Conservation (phyloP, 345 rosid species). For the Iberis pinnata region DNA sequence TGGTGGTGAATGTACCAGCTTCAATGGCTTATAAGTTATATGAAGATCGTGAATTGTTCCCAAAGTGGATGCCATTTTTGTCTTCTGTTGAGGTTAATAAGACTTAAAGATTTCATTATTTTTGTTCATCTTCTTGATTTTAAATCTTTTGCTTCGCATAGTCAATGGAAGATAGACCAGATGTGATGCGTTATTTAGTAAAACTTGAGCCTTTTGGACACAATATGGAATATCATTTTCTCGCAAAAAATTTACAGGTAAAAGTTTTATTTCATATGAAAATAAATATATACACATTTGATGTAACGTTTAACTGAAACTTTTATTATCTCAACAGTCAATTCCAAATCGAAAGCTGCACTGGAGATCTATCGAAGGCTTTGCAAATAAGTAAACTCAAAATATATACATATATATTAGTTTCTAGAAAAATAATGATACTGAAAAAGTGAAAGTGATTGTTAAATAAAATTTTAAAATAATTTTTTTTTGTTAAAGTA, state of each 20-base stretch:
- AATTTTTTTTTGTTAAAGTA: background rate
- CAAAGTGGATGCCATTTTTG: conserved; percentile 32
- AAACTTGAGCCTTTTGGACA: conserved; percentile 27
- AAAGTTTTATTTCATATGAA: background rate
- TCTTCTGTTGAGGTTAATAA: conserved; percentile 27
- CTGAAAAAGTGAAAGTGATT: background rate
- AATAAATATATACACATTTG: background rate
- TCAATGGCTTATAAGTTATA: conserved; percentile 29
- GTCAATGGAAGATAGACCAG: conserved; percentile 24
- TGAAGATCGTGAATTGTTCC: conserved; percentile 26
- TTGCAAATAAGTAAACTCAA: conserved; percentile 51
- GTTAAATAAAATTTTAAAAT: too few species aligned
- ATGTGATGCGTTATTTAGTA: conserved; percentile 20
- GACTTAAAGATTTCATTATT: background rate
- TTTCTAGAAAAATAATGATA: too few species aligned
- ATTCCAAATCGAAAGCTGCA: conserved; percentile 75
- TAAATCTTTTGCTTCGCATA: conserved; percentile 5
- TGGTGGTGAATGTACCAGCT: conserved; percentile 29
- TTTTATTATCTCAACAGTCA: conserved; percentile 41
- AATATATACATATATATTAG: too few species aligned
- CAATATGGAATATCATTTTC: conserved; percentile 24
- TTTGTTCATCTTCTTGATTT: background rate
- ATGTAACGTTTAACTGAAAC: background rate
- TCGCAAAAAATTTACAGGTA: conserved; percentile 26
- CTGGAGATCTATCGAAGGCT: conserved; percentile 91